Evolutionary conservation across 306 rosid genomes (phyloP), one percentile per base, ranked within the genome.

Genomic region (Potentilla sterilis): DNA sequence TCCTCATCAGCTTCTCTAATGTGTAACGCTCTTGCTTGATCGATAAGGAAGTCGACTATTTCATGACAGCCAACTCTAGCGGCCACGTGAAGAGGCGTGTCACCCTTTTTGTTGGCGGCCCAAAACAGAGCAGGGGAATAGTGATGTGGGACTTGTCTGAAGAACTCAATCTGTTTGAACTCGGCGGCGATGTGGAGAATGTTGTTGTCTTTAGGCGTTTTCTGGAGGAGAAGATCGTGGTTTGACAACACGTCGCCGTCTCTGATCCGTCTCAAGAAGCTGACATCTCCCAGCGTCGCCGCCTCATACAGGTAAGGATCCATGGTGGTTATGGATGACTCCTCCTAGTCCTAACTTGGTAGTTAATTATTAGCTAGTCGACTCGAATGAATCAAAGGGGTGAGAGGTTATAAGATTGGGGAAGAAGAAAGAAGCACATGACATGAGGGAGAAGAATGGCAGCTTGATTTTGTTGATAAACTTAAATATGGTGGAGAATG

Each of bases 61-160:
- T 58, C 66, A 9, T 2, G 0, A 12, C 71, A 52, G 28, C 79
- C 83, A 0, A 69, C 65, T 14, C 71, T 68, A 0, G 72, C 38
- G 0, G 79, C 83, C 7, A 67, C 13, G 28, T 80, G 83, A 4
- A 74, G 19, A 4, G 83, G 79, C 57, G 79, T 74, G 66, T 74
- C 72, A 2, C 79, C 83, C 15, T 74, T 80, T 7, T 22, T 24
- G 66, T 80, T 68, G 51, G 70, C 9, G 28, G 35, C 54, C 18
- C 64, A 48, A 19, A 57, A 54, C 21, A 59, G 47, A 28, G 7
- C 1, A 43, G 32, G 68, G 18, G 22, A 63, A 13, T 2, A 6
- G 0, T 35, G 44, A 63, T 0, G 2, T 0, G 68, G 43, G 68
- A 63, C 44, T 35, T 63, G 44, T 14, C 22, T 38, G 68, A 35